Evolutionary conservation across 805 yeast genomes (phyloP), one percentile per base, ranked within the genome.

Genomic region (Saturnispora silvae): DNA sequence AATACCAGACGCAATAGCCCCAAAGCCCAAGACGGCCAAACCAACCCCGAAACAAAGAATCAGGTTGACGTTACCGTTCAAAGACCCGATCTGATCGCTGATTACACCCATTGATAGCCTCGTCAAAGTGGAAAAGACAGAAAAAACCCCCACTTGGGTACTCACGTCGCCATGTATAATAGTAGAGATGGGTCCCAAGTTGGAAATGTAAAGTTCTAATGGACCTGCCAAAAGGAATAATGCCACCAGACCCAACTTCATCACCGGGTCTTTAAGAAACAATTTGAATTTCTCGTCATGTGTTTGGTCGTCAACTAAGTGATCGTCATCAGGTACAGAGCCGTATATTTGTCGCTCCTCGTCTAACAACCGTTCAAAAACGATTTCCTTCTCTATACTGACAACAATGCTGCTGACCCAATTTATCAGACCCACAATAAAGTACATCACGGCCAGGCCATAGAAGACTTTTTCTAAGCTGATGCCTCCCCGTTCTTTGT

Each of bases 181-280:
- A 28, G 61, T 56, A 11, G 77, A 56, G 11, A 87, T 61, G 6
- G 86, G 42, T 1, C 89, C 92, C 68, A 87, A 68, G 52, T 86
- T 83, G 38, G 85, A 81, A 44, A 83, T 74, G 55, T 73, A 85
- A 67, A 84, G 75, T 50, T 87, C 97, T 40, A 83, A 61, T 0
- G 95, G 89, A 0, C 97, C 97, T 20, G 83, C 59, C 24, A 77
- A 68, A 32, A 84, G 57, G 20, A 86, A 63, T 37, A 86, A 66
- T 9, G 85, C 69, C 3, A 68, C 41, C 19, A 81, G 63, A n/a
- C 84, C 57, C 2, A 79, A 41, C 65, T 83, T 77, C 32, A 84
- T 72, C 1, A 79, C 66, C 17, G 64, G 64, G 47, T 80, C 85
- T 22, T 57, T 55, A 32, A 78, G 53, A 45, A 60, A 60, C 1